A percentile compares a stretch with the other conserved stretches of the same genome.
phyloP scores from a whole-genome alignment of 371 early-diverging fungal genomes.

The Apophysomyces trapeziformis region DNA sequence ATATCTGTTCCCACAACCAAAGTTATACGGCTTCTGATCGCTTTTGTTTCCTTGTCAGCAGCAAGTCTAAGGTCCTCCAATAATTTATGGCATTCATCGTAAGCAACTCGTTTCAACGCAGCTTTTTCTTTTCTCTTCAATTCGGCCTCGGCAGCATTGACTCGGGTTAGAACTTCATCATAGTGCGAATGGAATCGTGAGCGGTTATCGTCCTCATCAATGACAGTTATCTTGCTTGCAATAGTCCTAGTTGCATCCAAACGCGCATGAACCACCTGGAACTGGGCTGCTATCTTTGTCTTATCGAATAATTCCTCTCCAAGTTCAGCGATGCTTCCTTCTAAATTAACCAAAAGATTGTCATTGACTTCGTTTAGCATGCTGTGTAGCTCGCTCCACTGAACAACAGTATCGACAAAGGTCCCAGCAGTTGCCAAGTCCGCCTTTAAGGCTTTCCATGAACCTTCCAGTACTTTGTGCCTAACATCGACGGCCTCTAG shows the following conservation, averaged over 20 bases:
- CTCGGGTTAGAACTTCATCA: background rate
- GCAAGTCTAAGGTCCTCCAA: background rate
- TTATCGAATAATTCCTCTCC: background rate
- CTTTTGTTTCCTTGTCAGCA: slow-evolving; percentile 5
- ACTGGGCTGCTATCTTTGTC: background rate
- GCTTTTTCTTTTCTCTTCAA: slow-evolving; percentile 5
- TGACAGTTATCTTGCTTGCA: background rate
- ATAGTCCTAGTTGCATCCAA: background rate
- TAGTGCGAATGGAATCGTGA: background rate
- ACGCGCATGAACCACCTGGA: background rate
- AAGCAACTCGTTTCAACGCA: slow-evolving; percentile 2
- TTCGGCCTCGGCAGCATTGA: background rate
- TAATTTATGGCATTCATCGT: slow-evolving; percentile 5
- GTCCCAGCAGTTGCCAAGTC: background rate
- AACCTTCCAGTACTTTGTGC: slow-evolving; percentile 1
- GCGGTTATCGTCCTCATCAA: background rate
- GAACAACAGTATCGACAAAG: background rate
- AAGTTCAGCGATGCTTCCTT: background rate
- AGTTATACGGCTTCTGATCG: slow-evolving; percentile 7
- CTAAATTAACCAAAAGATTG: background rate
- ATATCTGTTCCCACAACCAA: background rate
- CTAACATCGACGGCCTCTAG: background rate
- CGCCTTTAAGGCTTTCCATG: background rate
- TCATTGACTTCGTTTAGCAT: slow-evolving; percentile 8
- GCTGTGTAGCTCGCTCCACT: slow-evolving; percentile 17